Percentiles rank a stretch among this genome's conserved stretches.
phyloP scores from a whole-genome alignment of 1,284 basidiomycete species.

The Phenoliferia sp. region DNA sequence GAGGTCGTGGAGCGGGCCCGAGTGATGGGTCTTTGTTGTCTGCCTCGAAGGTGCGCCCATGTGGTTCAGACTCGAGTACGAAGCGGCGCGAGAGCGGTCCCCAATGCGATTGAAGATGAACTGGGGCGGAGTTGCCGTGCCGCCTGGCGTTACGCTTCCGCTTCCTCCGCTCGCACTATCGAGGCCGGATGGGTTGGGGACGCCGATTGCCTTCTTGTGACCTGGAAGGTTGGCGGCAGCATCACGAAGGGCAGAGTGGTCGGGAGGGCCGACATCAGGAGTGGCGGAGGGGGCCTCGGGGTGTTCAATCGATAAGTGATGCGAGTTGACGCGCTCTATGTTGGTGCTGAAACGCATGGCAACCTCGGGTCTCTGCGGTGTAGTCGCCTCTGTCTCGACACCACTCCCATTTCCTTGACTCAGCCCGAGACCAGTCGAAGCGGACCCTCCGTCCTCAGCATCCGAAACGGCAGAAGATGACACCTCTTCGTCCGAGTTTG shows the following conservation, averaged over 20 bases:
- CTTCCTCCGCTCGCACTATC: neutral
- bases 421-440: neutral
- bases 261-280: constrained; percentile 22
- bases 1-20: constrained; percentile 74
- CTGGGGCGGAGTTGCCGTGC: constrained; percentile 36
- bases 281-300: neutral
- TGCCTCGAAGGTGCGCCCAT: constrained; percentile 30
- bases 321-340: constrained; percentile 28
- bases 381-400: neutral
- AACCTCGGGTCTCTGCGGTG: neutral
- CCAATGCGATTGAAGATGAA: constrained; percentile 36
- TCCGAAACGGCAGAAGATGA: neutral
- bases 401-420: neutral
- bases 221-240: constrained; percentile 26
- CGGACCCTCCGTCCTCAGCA: no score
- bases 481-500: neutral
- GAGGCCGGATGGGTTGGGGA: constrained; percentile 2
- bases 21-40: constrained; percentile 45
- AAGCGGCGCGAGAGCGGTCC: constrained; percentile 25
- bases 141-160: constrained; percentile 29
- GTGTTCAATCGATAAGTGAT: constrained; percentile 26
- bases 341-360: constrained; percentile 10
- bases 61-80: constrained; percentile 17
- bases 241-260: constrained; percentile 19
- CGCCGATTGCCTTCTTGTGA: constrained; percentile 2